A percentile compares a stretch with the other conserved stretches of the same genome.
phyloP scores from a whole-genome alignment of 768 basidiomycete genomes.

The Rhizopogon salebrosus region DNA sequence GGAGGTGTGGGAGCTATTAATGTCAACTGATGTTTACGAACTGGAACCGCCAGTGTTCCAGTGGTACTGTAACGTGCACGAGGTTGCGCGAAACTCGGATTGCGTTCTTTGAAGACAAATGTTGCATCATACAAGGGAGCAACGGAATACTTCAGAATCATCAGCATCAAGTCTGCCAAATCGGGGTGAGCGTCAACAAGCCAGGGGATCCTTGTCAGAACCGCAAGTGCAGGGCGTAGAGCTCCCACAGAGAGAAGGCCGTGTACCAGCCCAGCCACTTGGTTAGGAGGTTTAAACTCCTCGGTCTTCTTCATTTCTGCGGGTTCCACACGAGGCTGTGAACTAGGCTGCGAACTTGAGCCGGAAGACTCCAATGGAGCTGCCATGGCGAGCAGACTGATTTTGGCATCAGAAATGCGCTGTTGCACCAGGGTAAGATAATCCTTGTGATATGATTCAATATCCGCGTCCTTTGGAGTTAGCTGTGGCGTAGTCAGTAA shows the following conservation, averaged over 20 bases:
- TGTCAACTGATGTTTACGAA: conserved; percentile 65
- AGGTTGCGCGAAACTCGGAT: conserved; percentile 56
- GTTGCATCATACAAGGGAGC: conserved; percentile 54
- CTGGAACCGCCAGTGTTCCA: conserved; percentile 45
- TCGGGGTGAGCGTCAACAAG: conserved; percentile 76
- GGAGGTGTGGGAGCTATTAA: conserved; percentile 78
- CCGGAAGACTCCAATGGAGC: conserved; percentile 64
- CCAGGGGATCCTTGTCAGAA: conserved; percentile 83
- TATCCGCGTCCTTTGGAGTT: conserved; percentile 68
- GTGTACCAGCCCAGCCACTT: conserved; percentile 72
- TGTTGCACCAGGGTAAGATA: conserved; percentile 59
- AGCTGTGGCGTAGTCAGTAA: conserved; percentile 41
- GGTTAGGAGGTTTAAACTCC: conserved; percentile 51
- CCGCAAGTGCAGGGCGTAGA: conserved; percentile 66
- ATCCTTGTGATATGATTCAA: conserved; percentile 61
- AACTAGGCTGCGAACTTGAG: conserved; percentile 34
- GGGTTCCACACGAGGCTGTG: conserved; percentile 35
- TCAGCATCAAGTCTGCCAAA: conserved; percentile 82
- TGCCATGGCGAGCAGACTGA: conserved; percentile 79
- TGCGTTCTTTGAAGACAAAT: conserved; percentile 53
- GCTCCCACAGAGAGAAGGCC: conserved; percentile 88
- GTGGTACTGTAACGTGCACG: conserved; percentile 59
- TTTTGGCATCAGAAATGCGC: conserved; percentile 63
- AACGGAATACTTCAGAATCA: conserved; percentile 66
- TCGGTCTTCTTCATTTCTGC: conserved; percentile 29